phyloP scores from a whole-genome alignment of 257 asterid genomes.

The Solanum acaule region DNA sequence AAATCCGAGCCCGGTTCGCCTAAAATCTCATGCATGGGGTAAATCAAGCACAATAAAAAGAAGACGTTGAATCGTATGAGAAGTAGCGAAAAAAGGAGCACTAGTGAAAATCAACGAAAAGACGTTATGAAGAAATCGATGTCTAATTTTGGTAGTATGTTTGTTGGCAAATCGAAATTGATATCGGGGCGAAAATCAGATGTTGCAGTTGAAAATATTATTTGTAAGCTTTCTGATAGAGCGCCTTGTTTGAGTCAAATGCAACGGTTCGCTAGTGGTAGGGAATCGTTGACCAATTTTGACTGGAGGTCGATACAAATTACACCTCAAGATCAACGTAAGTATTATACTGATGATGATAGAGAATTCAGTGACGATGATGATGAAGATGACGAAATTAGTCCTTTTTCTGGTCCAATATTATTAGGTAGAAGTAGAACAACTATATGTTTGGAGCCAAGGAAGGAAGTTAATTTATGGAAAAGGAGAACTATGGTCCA shows the following conservation, averaged over 20 bases:
- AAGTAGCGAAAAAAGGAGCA: background rate
- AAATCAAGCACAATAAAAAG: slow-evolving; percentile 28
- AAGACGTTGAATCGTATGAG: background rate
- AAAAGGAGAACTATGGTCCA: slow-evolving; percentile 70
- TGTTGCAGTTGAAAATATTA: background rate
- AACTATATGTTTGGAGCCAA: slow-evolving; percentile 42
- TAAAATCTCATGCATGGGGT: slow-evolving; percentile 48
- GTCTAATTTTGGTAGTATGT: background rate
- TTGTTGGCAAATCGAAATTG: background rate
- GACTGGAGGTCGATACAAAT: slow-evolving; percentile 46
- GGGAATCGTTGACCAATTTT: slow-evolving; percentile 43
- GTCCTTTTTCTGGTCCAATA: slow-evolving; percentile 48
- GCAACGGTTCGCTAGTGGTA: slow-evolving; percentile 67
- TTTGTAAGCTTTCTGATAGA: background rate
- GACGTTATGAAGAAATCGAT: background rate
- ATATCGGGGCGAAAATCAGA: slow-evolving; percentile 19
- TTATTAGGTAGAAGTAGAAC: slow-evolving; percentile 6
- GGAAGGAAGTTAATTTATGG: slow-evolving; percentile 82
- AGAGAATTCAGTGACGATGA: slow-evolving; percentile 18
- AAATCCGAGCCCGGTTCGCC: slow-evolving; percentile 47
- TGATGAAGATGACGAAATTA: slow-evolving; percentile 1
- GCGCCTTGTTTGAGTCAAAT: slow-evolving; percentile 33
- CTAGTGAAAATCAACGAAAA: background rate
- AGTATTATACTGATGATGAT: slow-evolving; percentile 31
- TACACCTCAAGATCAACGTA: slow-evolving; percentile 19